Percentiles rank a stretch among this genome's conserved stretches.
Evolutionary conservation across 148 eudicot genomes (phyloP).

Genomic region (Amaranthus cruentus): DNA sequence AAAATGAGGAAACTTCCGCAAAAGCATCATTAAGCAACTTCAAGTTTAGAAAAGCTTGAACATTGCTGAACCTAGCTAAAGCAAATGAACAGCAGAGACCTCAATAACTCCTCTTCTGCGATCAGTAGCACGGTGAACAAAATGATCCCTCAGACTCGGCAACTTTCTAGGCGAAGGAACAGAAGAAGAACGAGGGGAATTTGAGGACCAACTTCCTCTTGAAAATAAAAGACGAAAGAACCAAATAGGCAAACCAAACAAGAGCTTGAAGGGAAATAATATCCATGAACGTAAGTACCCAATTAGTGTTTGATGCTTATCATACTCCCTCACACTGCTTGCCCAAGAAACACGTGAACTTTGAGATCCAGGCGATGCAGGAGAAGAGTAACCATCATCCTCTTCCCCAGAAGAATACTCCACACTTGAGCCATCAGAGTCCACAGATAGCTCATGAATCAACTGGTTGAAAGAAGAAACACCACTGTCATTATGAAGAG

Average conservation of each 20-base stretch:
- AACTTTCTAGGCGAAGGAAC: slow-evolving; percentile 38
- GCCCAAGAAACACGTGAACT: slow-evolving; percentile 55
- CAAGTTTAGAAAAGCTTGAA: slow-evolving; percentile 1
- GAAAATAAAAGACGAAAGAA: slow-evolving; percentile 34
- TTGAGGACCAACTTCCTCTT: slow-evolving; percentile 32
- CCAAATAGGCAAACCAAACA: slow-evolving; percentile 57
- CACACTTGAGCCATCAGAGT: slow-evolving; percentile 70
- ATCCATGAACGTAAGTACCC: slow-evolving; percentile 53
- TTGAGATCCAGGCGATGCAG: slow-evolving; percentile 67
- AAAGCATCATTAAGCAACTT: not conserved
- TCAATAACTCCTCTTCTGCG: slow-evolving; percentile 94
- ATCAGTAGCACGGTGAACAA: slow-evolving; percentile 80
- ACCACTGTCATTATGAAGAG: slow-evolving; percentile 53
- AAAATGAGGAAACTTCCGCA: slow-evolving; percentile 4
- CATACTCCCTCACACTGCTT: slow-evolving; percentile 47
- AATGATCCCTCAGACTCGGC: slow-evolving; percentile 58
- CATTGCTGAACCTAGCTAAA: not conserved
- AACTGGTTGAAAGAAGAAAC: slow-evolving; percentile 94
- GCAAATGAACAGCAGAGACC: slow-evolving; percentile 35
- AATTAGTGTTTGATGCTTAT: slow-evolving; percentile 46
- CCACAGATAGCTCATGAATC: slow-evolving; percentile 79
- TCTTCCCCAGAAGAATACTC: slow-evolving; percentile 69
- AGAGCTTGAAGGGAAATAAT: slow-evolving; percentile 52
- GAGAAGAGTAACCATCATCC: slow-evolving; percentile 47
- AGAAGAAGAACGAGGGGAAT: slow-evolving; percentile 23